phyloP scores from a whole-genome alignment of 1,284 basidiomycete species.

The Leucoagaricus sp. region DNA sequence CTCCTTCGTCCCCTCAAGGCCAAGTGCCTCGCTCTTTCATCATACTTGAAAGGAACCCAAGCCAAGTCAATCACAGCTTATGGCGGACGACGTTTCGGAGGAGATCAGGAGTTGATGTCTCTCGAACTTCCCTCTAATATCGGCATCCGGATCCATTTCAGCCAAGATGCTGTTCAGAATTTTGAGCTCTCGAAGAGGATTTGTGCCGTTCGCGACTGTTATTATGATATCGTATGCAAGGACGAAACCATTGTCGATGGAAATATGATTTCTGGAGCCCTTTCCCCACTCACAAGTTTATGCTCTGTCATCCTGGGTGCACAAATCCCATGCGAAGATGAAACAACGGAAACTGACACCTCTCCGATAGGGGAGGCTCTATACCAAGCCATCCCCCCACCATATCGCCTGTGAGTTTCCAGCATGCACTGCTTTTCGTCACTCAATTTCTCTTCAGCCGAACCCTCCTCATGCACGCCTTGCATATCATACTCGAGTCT shows the following conservation, averaged over 20 bases:
- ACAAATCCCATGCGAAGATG: slow-evolving; percentile 35
- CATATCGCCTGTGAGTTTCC: slow-evolving; percentile 48
- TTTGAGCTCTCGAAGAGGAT: slow-evolving; percentile 49
- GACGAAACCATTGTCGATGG: slow-evolving; percentile 17
- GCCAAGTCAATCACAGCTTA: not conserved
- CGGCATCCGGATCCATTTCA: slow-evolving; percentile 35
- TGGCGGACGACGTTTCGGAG: not conserved
- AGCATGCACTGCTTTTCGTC: not conserved
- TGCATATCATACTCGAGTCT: slow-evolving; percentile 44
- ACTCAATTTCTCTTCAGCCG: slow-evolving; percentile 1
- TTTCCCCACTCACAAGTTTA: slow-evolving; percentile 42
- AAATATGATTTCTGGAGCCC: slow-evolving; percentile 19
- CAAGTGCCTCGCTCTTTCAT: slow-evolving; percentile 9
- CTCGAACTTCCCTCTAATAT: slow-evolving; percentile 39
- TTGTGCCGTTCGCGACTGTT: slow-evolving; percentile 53
- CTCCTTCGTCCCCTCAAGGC: slow-evolving; percentile 13
- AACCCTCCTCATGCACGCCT: slow-evolving; percentile 44
- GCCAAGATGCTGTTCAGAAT: slow-evolving; percentile 35
- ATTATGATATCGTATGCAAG: slow-evolving; percentile 45
- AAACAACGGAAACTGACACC: slow-evolving; percentile 25
- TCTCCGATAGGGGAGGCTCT: slow-evolving; percentile 34
- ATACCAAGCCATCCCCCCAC: slow-evolving; percentile 50
- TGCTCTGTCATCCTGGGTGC: slow-evolving; percentile 52
- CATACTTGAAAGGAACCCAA: not conserved
- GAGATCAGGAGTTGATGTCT: slow-evolving; percentile 33